Percentiles rank a stretch among this genome's conserved stretches.
Evolutionary conservation across 73 alveolate species (phyloP).

Genomic region (Paramecium sonneborni): DNA sequence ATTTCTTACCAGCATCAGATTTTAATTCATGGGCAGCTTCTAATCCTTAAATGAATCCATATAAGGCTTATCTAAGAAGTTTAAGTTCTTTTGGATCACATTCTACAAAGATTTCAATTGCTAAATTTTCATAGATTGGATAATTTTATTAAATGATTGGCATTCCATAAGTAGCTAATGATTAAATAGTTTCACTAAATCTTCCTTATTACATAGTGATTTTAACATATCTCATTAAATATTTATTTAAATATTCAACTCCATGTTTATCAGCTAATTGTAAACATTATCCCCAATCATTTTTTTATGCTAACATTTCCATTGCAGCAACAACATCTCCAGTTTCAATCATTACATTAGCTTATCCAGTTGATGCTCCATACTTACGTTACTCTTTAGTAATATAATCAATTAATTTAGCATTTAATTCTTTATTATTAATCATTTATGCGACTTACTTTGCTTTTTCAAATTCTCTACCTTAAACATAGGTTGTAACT

Average conservation of each 20-base stretch:
- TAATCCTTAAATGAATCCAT: constrained; percentile 82
- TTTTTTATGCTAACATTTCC: constrained; percentile 75
- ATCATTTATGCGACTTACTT: constrained; percentile 85
- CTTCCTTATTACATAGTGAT: constrained; percentile 88
- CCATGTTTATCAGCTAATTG: constrained; percentile 92
- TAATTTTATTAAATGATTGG: constrained; percentile 89
- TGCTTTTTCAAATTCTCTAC: constrained; percentile 91
- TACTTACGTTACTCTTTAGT: constrained; percentile 67
- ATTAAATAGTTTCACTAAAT: constrained; percentile 94
- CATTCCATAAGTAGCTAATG: constrained; percentile 90
- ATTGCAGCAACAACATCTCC: constrained; percentile 79
- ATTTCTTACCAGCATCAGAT: constrained; percentile 83
- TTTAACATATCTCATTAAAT: constrained; percentile 87
- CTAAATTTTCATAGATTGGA: constrained; percentile 92
- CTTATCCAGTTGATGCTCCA: constrained; percentile 76
- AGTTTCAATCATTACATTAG: constrained; percentile 67
- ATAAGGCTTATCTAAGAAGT: constrained; percentile 89
- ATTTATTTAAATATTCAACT: constrained; percentile 87
- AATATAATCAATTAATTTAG: constrained; percentile 50
- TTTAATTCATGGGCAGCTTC: constrained; percentile 82
- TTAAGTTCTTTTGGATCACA: constrained; percentile 92
- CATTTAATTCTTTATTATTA: constrained; percentile 74
- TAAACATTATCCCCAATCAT: constrained; percentile 90
- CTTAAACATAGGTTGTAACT: constrained; percentile 83
- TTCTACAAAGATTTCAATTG: constrained; percentile 96